Base-by-base conservation (phyloP, 805 yeast species). In the Kazachstania africana region DNA sequence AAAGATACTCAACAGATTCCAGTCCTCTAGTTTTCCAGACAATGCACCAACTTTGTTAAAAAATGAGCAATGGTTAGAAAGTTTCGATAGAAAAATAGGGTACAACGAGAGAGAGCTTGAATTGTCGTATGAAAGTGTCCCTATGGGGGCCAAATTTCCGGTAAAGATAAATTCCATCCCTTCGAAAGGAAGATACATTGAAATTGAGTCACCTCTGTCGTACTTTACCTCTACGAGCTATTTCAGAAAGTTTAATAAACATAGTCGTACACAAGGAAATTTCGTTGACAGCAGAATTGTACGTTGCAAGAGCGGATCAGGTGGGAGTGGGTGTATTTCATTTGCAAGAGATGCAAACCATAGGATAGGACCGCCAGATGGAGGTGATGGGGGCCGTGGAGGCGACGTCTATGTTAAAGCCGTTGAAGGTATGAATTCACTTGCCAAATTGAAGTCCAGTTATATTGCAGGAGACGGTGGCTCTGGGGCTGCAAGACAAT, bases 301-400 rank as follows among this genome's bases (percentile, higher is more conserved):
- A 8, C 71, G 70, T 34, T 60, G 84, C 6, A 51, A 59, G 3
- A 73, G 94, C 17, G 98, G 98, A 0, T 64, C 60, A 25, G 98
- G 98, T 14, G 98, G 98, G 2, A 66, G 78, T 50, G 98, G 98
- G 5, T 65, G 71, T 20, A 78, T 84, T 0, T 79, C 96, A 0
- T 91, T 91, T 55, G 69, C 77, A 36, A 64, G 95, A 41, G 97
- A 84, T 43, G 81, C 94, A 3, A 82, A 85, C 25, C 59, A 82
- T 26, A 66, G 94, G 0, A 66, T 68, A 13, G 98, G 98, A 0
- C 97, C 98, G 0, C 94, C 98, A 0, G 94, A 87, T 55, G 98
- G 98, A n/a, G 98, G 98, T 8, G 96, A 91, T 58, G 98, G 98
- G 19, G 98, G 97, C 4, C 61, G 66, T 38, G 98, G 98, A 15